These are phyloP conservation scores for Lyophyllum shimeji DNA, from an alignment of 768 basidiomycete genomes.

Conservation along the genomic window DNA sequence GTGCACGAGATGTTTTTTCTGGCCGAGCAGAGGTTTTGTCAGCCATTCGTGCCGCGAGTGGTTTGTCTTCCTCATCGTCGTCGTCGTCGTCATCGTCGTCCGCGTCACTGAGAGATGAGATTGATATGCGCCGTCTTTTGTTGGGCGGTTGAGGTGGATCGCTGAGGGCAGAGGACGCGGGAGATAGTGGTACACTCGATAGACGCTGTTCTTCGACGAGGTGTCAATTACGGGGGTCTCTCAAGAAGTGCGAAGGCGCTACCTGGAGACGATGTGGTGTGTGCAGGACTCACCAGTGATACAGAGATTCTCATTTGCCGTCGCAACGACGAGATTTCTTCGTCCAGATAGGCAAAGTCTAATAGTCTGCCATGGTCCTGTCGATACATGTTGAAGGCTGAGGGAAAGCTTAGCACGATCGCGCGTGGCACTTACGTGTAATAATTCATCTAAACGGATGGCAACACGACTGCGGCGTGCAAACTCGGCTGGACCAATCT, in stretches of 20 bases:
- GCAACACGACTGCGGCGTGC: constrained; percentile 73
- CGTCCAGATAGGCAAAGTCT: constrained; percentile 78
- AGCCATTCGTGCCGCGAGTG: constrained; percentile 49
- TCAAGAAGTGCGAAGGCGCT: constrained; percentile 18
- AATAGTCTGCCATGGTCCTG: constrained; percentile 76
- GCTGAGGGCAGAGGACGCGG: constrained; percentile 50
- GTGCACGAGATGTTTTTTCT: constrained; percentile 27
- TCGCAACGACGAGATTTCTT: constrained; percentile 65
- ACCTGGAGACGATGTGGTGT: constrained; percentile 54
- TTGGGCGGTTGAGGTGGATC: constrained; percentile 45
- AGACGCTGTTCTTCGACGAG: constrained; percentile 27
- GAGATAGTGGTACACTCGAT: constrained; percentile 37
- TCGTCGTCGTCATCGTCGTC: constrained; percentile 50
- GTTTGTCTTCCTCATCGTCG: constrained; percentile 59
- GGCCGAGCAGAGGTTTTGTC: constrained; percentile 25
- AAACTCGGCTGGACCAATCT: constrained; percentile 63
- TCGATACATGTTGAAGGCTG: constrained; percentile 1
- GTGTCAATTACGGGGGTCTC: constrained; percentile 5
- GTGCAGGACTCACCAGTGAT: constrained; percentile 49
- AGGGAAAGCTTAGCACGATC: neutral
- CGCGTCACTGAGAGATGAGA: constrained; percentile 52
- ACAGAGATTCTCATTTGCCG: constrained; percentile 65
- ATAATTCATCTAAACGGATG: constrained; percentile 75
- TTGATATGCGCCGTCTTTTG: constrained; percentile 55
- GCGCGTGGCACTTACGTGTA: constrained; percentile 58